phyloP scores from a whole-genome alignment of 108 stramenopile species.

The Cyclotella kingstonii region DNA sequence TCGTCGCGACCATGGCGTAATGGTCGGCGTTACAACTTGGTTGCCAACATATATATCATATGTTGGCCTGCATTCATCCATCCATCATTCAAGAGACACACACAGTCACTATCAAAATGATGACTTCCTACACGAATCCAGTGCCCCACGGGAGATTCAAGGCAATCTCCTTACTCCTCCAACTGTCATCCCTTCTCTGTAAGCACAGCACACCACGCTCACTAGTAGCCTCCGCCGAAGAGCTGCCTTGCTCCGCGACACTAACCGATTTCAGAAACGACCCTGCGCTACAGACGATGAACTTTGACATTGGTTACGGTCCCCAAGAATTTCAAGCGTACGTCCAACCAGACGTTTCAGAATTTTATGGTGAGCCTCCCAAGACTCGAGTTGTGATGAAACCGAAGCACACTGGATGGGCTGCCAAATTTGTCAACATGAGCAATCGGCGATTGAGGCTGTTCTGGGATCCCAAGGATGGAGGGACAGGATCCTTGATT shows the following conservation, averaged over 20 bases:
- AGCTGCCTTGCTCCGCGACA: constrained; percentile 28
- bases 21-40: no score
- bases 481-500: constrained; percentile 36
- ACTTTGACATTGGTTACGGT: constrained; percentile 42
- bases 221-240: neutral
- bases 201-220: neutral
- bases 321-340: constrained; percentile 54
- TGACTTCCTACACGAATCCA: neutral
- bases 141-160: no score
- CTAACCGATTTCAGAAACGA: constrained; percentile 33
- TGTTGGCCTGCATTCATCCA: no score
- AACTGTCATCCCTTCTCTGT: neutral
- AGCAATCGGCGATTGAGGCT: constrained; percentile 34
- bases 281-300: constrained; percentile 28
- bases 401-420: constrained; percentile 60
- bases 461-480: constrained; percentile 60
- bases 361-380: constrained; percentile 46
- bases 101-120: no score
- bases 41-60: no score
- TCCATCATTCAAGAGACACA: no score
- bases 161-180: neutral
- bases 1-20: no score
- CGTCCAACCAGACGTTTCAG: constrained; percentile 72
- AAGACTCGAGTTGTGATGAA: constrained; percentile 21
- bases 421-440: constrained; percentile 79